Evolutionary conservation across 2,329 filamentous ascomycete genomes (phyloP), one percentile per base, ranked within the genome.

Genomic region (Hansfordia pulvinata): DNA sequence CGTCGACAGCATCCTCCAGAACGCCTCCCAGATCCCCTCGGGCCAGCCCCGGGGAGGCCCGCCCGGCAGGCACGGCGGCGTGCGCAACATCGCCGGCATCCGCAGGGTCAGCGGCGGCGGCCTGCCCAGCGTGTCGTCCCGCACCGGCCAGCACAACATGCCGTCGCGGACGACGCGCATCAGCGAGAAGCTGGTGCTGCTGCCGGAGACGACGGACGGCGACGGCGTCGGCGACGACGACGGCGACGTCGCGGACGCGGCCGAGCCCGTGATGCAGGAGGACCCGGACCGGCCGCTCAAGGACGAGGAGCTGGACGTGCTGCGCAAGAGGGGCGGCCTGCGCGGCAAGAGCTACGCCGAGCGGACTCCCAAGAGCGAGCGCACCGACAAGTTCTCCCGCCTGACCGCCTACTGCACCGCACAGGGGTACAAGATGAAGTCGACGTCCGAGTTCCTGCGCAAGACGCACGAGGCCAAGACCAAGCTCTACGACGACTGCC

Each of bases 391-490:
- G 53, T 60, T 98, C 32, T 77, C 88, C 17, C 69, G 90, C 33
- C 71, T 96, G 29, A 98, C 90, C 30, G 90, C 90, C 8, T 98
- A 96, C 52, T 96, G 88, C 52, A 96, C 85, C 0, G 88, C 90
- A 1, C 83, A 94, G 51, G 82, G 80, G 6, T 96, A 86, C 57
- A 93, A 88, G 56, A 74, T 93, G 56, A 78, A 80, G 41, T 70
- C 76, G 15, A 84, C 85, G n/a, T 84, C 86, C 10, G 73, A 82
- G 18, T 98, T 98, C 47, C 62, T 94, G 34, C 78, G 81, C 40
- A 81, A 82, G 36, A 78, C 77, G 43, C 90, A 98, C 54, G 76
- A 80, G 17, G 88, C 86, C 1, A 79, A 85, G 54, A 93, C 88
- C 10, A 98, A 98, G 54, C 64, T 96, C 5, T 98, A 98, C 53